Conservation (phyloP, 257 asterid genomes). For the Nicotiana obtusifolia region DNA sequence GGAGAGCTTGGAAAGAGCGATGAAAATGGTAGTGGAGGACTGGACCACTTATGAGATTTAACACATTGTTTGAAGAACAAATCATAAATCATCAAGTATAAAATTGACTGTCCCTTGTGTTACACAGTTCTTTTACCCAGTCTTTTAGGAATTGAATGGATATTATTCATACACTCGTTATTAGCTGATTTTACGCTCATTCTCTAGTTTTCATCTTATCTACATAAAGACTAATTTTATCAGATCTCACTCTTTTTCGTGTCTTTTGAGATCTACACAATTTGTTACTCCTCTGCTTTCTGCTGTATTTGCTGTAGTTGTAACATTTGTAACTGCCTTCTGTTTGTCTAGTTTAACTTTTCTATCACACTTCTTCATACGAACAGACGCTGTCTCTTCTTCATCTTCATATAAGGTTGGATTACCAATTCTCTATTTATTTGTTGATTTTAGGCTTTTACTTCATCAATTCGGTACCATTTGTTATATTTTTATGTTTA, state of each 20-base stretch:
- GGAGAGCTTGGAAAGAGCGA: too few relatives aligned
- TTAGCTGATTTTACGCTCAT: neutral
- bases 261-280: neutral
- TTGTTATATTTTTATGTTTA: too few relatives aligned
- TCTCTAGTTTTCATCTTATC: neutral
- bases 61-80: neutral
- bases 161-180: neutral
- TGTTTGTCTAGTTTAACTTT: neutral
- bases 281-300: neutral
- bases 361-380: neutral
- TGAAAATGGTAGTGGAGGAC: too few relatives aligned
- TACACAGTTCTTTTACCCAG: neutral
- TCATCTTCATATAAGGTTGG: neutral
- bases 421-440: neutral
- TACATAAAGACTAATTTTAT: neutral
- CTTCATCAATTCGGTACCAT: too few relatives aligned
- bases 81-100: neutral
- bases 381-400: neutral
- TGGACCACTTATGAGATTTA: neutral
- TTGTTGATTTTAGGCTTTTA: neutral
- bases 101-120: neutral
- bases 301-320: neutral
- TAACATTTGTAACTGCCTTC: too few relatives aligned
- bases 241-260: neutral
- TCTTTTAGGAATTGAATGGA: neutral